phyloP scores from a whole-genome alignment of 805 yeast species.

The Brettanomyces sp. region DNA sequence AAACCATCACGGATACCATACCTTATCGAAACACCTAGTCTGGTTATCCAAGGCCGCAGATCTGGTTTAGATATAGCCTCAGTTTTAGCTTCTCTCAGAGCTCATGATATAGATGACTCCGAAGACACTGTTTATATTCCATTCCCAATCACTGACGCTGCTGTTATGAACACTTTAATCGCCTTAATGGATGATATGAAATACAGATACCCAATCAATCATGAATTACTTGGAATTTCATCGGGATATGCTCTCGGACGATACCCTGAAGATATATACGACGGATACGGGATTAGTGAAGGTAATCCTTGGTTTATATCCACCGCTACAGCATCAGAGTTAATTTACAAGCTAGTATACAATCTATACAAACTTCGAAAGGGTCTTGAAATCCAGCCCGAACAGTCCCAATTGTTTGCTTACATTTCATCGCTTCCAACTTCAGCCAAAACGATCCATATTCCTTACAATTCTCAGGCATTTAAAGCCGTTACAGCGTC shows the following conservation, averaged over 20 bases:
- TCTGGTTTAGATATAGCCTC: conserved; percentile 76
- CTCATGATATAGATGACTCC: conserved; percentile 31
- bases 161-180: conserved; percentile 53
- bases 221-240: conserved; percentile 27
- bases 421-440: conserved; percentile 15
- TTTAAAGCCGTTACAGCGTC: conserved; percentile 37
- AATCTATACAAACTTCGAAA: conserved; percentile 29
- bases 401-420: conserved; percentile 14
- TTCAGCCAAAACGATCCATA: neutral
- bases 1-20: conserved; percentile 35
- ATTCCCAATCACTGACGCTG: conserved; percentile 48
- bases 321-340: conserved; percentile 60
- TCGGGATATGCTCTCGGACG: conserved; percentile 73
- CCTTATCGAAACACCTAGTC: conserved; percentile 61
- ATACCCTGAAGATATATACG: conserved; percentile 86
- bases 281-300: conserved; percentile 60
- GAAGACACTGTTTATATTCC: conserved; percentile 40
- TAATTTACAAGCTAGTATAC: conserved; percentile 46
- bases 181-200: conserved; percentile 62
- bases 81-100: conserved; percentile 39
- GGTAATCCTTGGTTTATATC: conserved; percentile 94
- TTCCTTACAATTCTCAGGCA: conserved; percentile 32
- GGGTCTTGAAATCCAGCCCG: conserved; percentile 31
- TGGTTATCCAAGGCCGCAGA: conserved; percentile 31
- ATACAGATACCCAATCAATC: conserved; percentile 69